These are phyloP conservation scores for Yarrowia sp. DNA, from an alignment of 805 yeast species.

Conservation along the genomic window DNA sequence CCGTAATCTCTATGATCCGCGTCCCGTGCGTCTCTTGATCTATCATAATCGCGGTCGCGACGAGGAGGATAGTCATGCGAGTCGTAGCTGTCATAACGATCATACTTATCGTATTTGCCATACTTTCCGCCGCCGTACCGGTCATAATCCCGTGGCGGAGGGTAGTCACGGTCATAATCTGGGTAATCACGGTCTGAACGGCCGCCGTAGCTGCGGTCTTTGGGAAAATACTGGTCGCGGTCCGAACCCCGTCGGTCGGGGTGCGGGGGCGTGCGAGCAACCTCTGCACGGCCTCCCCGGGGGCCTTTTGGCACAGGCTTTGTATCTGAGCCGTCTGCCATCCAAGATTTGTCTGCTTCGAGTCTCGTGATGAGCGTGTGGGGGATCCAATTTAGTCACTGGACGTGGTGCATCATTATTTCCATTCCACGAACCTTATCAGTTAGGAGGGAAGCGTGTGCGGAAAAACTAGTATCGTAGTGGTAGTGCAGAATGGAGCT, in stretches of 20 bases:
- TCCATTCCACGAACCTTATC: conserved; percentile 21
- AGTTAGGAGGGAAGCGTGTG: neutral
- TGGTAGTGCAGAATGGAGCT: too few relatives aligned
- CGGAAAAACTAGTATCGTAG: neutral
- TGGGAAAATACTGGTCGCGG: neutral
- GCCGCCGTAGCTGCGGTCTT: conserved; percentile 4
- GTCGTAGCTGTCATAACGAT: neutral
- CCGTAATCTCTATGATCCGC: neutral
- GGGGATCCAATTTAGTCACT: conserved; percentile 24
- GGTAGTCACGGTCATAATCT: conserved; percentile 10
- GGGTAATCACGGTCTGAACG: neutral
- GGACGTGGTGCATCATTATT: conserved; percentile 25
- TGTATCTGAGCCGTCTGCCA: conserved; percentile 23
- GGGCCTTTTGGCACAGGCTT: conserved; percentile 22
- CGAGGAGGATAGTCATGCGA: neutral
- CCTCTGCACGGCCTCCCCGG: neutral
- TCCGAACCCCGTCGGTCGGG: neutral
- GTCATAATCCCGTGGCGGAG: conserved; percentile 12
- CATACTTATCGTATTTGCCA: conserved; percentile 1
- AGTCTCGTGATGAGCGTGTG: conserved; percentile 17
- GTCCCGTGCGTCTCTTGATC: conserved; percentile 17
- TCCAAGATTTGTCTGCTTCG: neutral
- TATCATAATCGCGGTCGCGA: conserved; percentile 18
- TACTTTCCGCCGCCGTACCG: neutral
- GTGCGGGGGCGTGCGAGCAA: neutral